Conservation (phyloP, 305 asterid genomes). For the Fraxinus sp. region DNA sequence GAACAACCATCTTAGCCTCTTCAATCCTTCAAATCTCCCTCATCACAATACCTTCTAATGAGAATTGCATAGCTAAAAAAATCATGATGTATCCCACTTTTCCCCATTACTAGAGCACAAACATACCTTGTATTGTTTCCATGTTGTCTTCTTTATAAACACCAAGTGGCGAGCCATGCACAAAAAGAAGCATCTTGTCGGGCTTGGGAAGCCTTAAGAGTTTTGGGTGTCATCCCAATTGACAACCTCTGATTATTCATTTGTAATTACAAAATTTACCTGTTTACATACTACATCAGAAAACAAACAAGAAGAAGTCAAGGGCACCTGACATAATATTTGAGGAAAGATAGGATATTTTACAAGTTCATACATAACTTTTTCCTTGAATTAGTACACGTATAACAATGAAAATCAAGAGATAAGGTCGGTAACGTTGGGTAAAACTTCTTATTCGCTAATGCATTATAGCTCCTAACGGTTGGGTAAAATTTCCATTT, state of each 20-base stretch:
- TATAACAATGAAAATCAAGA: not conserved
- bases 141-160: constrained; percentile 83
- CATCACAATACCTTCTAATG: too few species aligned
- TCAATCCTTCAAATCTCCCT: too few species aligned
- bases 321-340: not conserved
- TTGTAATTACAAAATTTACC: constrained; percentile 38
- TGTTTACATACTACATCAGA: not conserved
- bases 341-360: not conserved
- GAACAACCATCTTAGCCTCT: too few species aligned
- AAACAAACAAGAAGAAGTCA: not conserved
- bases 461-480: too few species aligned
- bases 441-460: too few species aligned
- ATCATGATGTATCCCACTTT: too few species aligned
- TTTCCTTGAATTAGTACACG: not conserved
- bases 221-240: constrained; percentile 78
- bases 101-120: constrained; percentile 3
- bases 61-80: too few species aligned
- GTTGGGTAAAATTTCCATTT: too few species aligned
- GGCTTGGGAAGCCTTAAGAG: constrained; percentile 69
- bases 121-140: constrained; percentile 83
- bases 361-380: not conserved
- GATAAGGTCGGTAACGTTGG: not conserved
- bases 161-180: constrained; percentile 93
- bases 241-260: constrained; percentile 55
- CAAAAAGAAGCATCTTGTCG: constrained; percentile 87